Evolutionary conservation across 306 rosid species (phyloP).

Genomic region (Glycine soja): DNA sequence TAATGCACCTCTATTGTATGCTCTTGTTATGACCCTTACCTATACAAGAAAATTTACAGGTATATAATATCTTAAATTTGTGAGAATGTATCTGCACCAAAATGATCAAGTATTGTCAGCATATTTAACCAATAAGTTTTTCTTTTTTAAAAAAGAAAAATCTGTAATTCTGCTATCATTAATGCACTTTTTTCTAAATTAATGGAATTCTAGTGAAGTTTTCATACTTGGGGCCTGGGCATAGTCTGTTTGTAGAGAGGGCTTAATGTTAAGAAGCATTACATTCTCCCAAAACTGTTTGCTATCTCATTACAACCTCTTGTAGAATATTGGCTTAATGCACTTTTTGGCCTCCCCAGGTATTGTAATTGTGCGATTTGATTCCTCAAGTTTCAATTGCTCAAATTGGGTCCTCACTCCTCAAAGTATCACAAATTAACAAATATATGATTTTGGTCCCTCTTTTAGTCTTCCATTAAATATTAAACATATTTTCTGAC

Average conservation of each 20-base stretch:
- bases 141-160: not conserved
- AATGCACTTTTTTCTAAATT: not conserved
- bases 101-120: not conserved
- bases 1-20: slow-evolving; percentile 81
- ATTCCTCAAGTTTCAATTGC: too few relatives aligned
- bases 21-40: slow-evolving; percentile 87
- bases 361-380: not conserved
- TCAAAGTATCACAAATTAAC: too few relatives aligned
- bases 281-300: not conserved
- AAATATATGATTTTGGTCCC: too few relatives aligned
- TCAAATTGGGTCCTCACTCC: too few relatives aligned
- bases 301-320: slow-evolving; percentile 8
- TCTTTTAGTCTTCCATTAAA: too few relatives aligned
- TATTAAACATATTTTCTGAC: too few relatives aligned
- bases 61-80: slow-evolving; percentile 2
- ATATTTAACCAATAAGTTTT: not conserved
- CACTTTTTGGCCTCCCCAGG: not conserved
- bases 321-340: too few relatives aligned
- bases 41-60: slow-evolving; percentile 24
- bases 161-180: not conserved
- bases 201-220: not conserved
- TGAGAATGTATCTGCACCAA: not conserved
- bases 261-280: slow-evolving; percentile 1
- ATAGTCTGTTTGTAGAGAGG: slow-evolving; percentile 1
- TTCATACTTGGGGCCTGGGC: slow-evolving; percentile 23